These are phyloP conservation scores for Spencermartinsiella ligniputridi DNA, from an alignment of 1,139 yeast genomes.

Conservation along the genomic window DNA sequence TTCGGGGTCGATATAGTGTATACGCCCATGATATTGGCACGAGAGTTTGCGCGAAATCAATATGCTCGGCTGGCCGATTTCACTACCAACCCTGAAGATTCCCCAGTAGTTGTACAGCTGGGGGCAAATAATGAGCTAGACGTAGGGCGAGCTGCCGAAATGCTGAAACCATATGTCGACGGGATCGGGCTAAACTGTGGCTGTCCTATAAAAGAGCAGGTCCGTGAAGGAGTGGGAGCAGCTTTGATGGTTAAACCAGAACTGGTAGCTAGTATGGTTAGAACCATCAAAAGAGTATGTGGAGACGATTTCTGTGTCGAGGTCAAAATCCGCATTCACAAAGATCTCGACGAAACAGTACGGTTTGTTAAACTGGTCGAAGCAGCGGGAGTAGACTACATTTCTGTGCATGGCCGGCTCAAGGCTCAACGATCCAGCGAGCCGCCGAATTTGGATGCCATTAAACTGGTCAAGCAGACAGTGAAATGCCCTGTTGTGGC, in stretches of 20 bases:
- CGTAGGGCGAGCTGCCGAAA: conserved; percentile 71
- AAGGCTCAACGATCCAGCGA: conserved; percentile 77
- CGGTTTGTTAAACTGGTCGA: conserved; percentile 70
- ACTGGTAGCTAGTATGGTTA: conserved; percentile 76
- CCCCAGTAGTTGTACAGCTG: conserved; percentile 80
- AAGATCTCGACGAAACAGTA: conserved; percentile 66
- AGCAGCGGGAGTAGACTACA: conserved; percentile 85
- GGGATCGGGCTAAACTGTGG: conserved; percentile 97
- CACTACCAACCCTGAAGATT: conserved; percentile 65
- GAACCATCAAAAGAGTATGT: conserved; percentile 69
- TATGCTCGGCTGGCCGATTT: conserved; percentile 82
- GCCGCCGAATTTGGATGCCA: conserved; percentile 82
- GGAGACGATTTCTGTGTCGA: conserved; percentile 72
- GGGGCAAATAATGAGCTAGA: conserved; percentile 90
- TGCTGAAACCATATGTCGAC: conserved; percentile 88
- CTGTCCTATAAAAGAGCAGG: conserved; percentile 93
- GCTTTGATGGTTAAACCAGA: conserved; percentile 86
- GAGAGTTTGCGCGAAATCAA: conserved; percentile 86
- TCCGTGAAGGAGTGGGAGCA: conserved; percentile 94
- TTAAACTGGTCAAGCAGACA: conserved; percentile 54
- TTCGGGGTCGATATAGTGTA: conserved; percentile 80
- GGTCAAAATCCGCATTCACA: conserved; percentile 86
- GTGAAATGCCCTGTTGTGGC: conserved; percentile 77
- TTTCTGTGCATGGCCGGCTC: conserved; percentile 92
- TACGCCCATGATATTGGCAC: conserved; percentile 92